A percentile compares a stretch with the other conserved stretches of the same genome.
Conservation (phyloP, 306 rosid genomes). For the Echinosophora koreensis region DNA sequence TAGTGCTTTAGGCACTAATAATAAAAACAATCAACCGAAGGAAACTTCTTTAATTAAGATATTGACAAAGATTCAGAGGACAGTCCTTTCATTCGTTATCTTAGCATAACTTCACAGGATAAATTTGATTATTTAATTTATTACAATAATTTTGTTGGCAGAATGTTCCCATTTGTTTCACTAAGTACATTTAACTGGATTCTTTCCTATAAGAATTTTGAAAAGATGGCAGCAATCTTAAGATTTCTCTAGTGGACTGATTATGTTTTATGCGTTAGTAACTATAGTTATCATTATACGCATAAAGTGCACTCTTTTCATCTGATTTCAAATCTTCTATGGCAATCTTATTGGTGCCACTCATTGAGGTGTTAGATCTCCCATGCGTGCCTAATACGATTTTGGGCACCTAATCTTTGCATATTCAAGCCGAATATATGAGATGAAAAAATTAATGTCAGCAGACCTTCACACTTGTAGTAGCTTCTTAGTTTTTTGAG, state of each 20-base stretch:
- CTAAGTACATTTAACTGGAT: conserved; percentile 50
- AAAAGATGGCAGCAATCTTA: conserved; percentile 25
- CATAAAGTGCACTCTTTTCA: conserved; percentile 46
- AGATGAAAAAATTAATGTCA: conserved; percentile 4
- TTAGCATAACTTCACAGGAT: conserved; percentile 39
- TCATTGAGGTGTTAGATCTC: conserved; percentile 43
- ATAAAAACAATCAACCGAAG: conserved; percentile 33
- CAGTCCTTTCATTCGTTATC: conserved; percentile 44
- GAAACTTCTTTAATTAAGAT: conserved; percentile 43
- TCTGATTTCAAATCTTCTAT: conserved; percentile 42
- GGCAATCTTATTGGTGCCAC: conserved; percentile 47
- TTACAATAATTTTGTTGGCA: conserved; percentile 55
- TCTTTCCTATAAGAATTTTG: conserved; percentile 14
- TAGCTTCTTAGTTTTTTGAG: conserved; percentile 9
- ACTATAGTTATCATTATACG: conserved; percentile 42
- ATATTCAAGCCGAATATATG: conserved; percentile 37
- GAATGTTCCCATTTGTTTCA: conserved; percentile 58
- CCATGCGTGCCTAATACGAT: conserved; percentile 39
- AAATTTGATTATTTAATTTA: conserved; percentile 34
- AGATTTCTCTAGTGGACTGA: conserved; percentile 41
- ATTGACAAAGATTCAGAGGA: conserved; percentile 53
- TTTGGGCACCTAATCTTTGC: conserved; percentile 45
- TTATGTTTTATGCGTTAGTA: conserved; percentile 36
- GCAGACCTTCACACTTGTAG: not conserved
- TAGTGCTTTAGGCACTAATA: conserved; percentile 67